Evolutionary conservation across 108 stramenopile species (phyloP).

Genomic region (Nitzschia sp.): DNA sequence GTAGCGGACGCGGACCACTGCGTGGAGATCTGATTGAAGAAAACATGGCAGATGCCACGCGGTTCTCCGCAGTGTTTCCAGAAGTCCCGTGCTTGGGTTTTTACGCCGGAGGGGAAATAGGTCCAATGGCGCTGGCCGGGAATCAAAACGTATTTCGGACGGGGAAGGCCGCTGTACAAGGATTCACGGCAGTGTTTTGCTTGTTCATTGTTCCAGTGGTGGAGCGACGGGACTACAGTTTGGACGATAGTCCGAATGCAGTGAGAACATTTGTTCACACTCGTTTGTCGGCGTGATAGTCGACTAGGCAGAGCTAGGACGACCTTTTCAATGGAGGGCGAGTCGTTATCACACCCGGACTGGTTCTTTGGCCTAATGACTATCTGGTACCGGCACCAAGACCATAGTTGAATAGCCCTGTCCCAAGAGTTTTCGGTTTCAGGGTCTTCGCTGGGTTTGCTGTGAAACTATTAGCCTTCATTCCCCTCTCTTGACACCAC

Average conservation of each 20-base stretch:
- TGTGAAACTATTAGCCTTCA: too few species aligned
- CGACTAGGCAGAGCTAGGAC: too few species aligned
- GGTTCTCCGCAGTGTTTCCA: constrained; percentile 43
- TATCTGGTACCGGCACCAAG: too few species aligned
- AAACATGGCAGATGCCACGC: constrained; percentile 57
- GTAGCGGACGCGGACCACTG: constrained; percentile 50
- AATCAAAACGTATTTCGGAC: constrained; percentile 46
- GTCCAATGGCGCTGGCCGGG: constrained; percentile 53
- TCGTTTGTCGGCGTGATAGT: background rate
- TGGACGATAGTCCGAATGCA: constrained; percentile 29
- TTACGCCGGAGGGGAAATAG: constrained; percentile 66
- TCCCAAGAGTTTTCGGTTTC: too few species aligned
- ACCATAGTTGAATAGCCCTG: too few species aligned
- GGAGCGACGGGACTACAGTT: constrained; percentile 11
- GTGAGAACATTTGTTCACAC: constrained; percentile 5
- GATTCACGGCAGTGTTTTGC: constrained; percentile 46
- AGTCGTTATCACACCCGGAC: too few species aligned
- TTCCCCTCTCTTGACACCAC: too few species aligned
- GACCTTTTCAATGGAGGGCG: too few species aligned
- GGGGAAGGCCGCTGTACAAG: constrained; percentile 48
- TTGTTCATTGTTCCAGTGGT: constrained; percentile 26
- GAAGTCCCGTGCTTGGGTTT: constrained; percentile 53
- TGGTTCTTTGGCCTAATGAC: too few species aligned
- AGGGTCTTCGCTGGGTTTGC: too few species aligned
- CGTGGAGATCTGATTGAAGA: constrained; percentile 23